A percentile compares a stretch with the other conserved stretches of the same genome.
Evolutionary conservation across 108 stramenopile species (phyloP).

Genomic region (Pseudonitzschia delicatissima): DNA sequence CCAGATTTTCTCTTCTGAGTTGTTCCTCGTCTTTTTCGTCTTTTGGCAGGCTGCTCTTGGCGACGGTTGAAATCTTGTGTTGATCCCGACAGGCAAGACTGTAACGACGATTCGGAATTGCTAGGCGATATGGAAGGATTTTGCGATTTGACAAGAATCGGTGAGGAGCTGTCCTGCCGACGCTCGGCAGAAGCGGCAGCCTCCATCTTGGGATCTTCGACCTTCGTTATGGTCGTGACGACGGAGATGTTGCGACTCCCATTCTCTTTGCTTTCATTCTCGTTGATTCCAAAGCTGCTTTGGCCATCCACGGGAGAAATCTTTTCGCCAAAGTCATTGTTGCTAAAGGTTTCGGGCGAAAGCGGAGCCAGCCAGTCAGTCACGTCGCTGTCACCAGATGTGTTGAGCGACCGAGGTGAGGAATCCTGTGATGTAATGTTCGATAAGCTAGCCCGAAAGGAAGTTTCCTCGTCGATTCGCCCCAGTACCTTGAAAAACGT

Average conservation of each 20-base stretch:
- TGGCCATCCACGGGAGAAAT: not conserved
- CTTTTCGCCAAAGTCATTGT: not conserved
- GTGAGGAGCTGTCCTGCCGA: not conserved
- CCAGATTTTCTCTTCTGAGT: not conserved
- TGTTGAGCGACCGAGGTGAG: not conserved
- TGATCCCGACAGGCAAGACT: too few species aligned
- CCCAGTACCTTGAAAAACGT: slow-evolving; percentile 6
- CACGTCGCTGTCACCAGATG: not conserved
- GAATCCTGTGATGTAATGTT: not conserved
- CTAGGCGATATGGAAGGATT: too few species aligned
- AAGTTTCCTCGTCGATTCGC: slow-evolving; percentile 5
- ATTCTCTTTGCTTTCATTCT: not conserved
- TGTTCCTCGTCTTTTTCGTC: not conserved
- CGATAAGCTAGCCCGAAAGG: not conserved
- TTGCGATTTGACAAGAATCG: not conserved
- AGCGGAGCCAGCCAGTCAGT: not conserved
- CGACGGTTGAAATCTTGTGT: not conserved
- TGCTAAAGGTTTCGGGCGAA: not conserved
- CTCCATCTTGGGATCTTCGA: not conserved
- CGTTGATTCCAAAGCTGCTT: not conserved
- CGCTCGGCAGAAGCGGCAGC: not conserved
- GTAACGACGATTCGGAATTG: too few species aligned
- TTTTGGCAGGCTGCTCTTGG: not conserved
- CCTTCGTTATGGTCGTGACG: not conserved
- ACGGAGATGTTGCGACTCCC: not conserved